Conservation (phyloP, 2,329 filamentous ascomycete genomes). For the Clonostachys chloroleuca region DNA sequence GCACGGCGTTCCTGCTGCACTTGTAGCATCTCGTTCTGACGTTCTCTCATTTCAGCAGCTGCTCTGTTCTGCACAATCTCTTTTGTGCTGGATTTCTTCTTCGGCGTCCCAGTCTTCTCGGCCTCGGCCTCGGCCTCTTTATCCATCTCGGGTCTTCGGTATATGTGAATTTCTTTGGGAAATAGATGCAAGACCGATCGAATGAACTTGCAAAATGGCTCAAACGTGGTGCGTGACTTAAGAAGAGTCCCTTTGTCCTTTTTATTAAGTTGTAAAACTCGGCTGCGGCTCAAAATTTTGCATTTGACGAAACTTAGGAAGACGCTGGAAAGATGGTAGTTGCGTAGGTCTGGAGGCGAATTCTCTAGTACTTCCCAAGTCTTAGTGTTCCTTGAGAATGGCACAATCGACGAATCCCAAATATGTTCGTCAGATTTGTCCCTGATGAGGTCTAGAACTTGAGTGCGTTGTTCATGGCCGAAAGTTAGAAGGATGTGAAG, state of each 20-base stretch:
- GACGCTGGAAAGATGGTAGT: conserved; percentile 21
- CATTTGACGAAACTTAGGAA: conserved; percentile 21
- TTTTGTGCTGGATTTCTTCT: conserved; percentile 4
- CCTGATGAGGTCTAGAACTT: conserved; percentile 14
- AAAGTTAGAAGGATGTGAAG: conserved; percentile 22
- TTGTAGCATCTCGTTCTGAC: conserved; percentile 45
- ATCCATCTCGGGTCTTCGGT: conserved; percentile 9
- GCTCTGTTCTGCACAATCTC: conserved; percentile 28
- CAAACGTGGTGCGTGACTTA: conserved; percentile 3
- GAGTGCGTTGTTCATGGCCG: conserved; percentile 16
- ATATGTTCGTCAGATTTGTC: conserved; percentile 7
- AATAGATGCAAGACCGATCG: conserved; percentile 14
- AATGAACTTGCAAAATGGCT: conserved; percentile 21
- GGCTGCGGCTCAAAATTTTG: conserved; percentile 11
- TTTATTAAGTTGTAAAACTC: conserved; percentile 8
- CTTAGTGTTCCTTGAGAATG: conserved; percentile 8
- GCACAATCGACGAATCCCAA: conserved; percentile 9
- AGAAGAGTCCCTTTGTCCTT: conserved; percentile 10
- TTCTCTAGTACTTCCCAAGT: conserved; percentile 5
- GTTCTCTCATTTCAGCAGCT: conserved; percentile 48
- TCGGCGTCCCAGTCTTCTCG: conserved; percentile 6
- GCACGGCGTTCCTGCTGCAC: conserved; percentile 49
- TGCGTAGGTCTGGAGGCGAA: conserved; percentile 6
- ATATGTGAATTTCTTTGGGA: conserved; percentile 23
- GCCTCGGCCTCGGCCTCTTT: conserved; percentile 9